These are phyloP conservation scores for Phlegmacium glaucopus DNA, from an alignment of 768 basidiomycete species.

Conservation along the genomic window DNA sequence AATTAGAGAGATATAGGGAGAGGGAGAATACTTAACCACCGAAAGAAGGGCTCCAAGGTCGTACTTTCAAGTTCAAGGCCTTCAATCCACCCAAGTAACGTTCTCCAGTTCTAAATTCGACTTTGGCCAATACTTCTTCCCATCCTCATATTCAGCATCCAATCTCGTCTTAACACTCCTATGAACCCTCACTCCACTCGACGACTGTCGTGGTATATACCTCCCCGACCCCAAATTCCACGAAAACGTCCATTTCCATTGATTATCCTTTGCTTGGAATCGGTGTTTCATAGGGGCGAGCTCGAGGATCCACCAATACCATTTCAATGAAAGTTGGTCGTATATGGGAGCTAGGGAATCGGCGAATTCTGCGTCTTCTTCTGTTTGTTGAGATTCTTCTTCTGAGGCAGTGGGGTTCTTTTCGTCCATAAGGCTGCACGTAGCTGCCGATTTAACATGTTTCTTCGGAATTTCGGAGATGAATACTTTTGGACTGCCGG, in stretches of 20 bases:
- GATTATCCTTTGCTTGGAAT: conserved; percentile 31
- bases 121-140: conserved; percentile 34
- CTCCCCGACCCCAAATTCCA: conserved; percentile 38
- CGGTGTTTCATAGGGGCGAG: conserved; percentile 28
- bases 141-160: conserved; percentile 39
- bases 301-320: conserved; percentile 44
- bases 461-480: conserved; percentile 31
- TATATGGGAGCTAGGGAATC: conserved; percentile 46
- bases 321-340: conserved; percentile 43
- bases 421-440: not conserved
- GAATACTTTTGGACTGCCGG: not conserved
- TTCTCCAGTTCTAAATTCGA: conserved; percentile 30
- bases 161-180: conserved; percentile 51
- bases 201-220: conserved; percentile 37
- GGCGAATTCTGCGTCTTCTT: conserved; percentile 50
- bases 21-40: too few relatives aligned
- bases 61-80: too few relatives aligned
- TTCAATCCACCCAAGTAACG: conserved; percentile 37
- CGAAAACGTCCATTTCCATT: conserved; percentile 24
- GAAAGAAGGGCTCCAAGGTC: too few relatives aligned
- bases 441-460: not conserved
- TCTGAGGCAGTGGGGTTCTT: conserved; percentile 4
- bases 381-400: conserved; percentile 18
- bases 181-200: conserved; percentile 40
- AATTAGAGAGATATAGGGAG: too few relatives aligned